Percentiles rank a stretch among this genome's conserved stretches.
These are phyloP conservation scores for Apodospora peruviana DNA, from an alignment of 495 filamentous ascomycete genomes.

Conservation along the genomic window DNA sequence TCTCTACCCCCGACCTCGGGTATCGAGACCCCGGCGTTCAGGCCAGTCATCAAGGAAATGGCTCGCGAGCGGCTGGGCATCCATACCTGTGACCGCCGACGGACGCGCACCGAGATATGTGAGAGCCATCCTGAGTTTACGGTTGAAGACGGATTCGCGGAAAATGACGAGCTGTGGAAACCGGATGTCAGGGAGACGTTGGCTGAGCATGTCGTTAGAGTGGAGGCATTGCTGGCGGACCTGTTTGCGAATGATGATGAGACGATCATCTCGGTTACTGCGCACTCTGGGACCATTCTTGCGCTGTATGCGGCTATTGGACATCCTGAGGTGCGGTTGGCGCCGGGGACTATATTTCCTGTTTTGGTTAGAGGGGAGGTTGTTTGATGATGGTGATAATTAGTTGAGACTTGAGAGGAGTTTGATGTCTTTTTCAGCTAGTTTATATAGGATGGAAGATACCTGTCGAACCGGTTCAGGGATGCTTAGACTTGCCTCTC, in stretches of 20 bases:
- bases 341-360: slow-evolving; percentile 24
- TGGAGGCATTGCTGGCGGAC: slow-evolving; percentile 19
- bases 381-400: not conserved
- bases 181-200: slow-evolving; percentile 22
- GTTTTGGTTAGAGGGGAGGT: slow-evolving; percentile 22
- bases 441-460: too few species aligned
- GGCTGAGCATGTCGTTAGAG: slow-evolving; percentile 19
- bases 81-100: slow-evolving; percentile 76
- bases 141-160: slow-evolving; percentile 59
- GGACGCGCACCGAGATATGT: slow-evolving; percentile 51
- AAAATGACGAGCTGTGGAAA: slow-evolving; percentile 58
- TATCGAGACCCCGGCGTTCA: too few species aligned
- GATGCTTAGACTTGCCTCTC: too few species aligned
- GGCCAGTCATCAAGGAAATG: slow-evolving; percentile 61
- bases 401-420: too few species aligned
- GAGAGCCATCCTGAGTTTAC: slow-evolving; percentile 50
- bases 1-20: too few species aligned
- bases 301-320: slow-evolving; percentile 17
- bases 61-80: slow-evolving; percentile 67
- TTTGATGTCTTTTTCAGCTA: too few species aligned
- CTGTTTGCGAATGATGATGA: slow-evolving; percentile 22
- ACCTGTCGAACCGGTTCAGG: too few species aligned
- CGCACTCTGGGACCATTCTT: slow-evolving; percentile 26
- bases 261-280: slow-evolving; percentile 23
- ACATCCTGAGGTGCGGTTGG: slow-evolving; percentile 18